A percentile compares a stretch with the other conserved stretches of the same genome.
These are phyloP conservation scores for Aspergillus baeticus DNA, from an alignment of 495 filamentous ascomycete genomes.

Conservation along the genomic window DNA sequence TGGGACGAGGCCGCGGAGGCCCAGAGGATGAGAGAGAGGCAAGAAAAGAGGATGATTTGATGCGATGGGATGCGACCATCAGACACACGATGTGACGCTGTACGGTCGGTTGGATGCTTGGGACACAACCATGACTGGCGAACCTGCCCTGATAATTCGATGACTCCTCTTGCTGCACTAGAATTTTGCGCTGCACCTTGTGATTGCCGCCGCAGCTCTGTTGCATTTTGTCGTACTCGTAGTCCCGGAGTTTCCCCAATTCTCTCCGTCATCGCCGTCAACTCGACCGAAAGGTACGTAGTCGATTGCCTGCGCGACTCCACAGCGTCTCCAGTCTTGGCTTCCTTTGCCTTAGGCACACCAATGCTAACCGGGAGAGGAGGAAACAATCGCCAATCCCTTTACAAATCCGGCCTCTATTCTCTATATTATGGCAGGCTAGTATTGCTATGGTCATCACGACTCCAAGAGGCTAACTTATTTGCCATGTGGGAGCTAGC, in stretches of 20 bases:
- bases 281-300: neutral
- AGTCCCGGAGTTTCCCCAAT: constrained; percentile 14
- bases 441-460: neutral
- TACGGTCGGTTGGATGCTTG: constrained; percentile 15
- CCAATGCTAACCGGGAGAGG: too few relatives aligned
- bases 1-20: constrained; percentile 3
- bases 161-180: neutral
- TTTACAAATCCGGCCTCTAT: neutral
- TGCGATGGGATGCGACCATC: constrained; percentile 28
- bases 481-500: constrained; percentile 16
- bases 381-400: too few relatives aligned
- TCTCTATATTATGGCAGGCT: neutral
- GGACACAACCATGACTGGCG: constrained; percentile 11
- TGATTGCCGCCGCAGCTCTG: constrained; percentile 1
- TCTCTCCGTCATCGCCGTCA: neutral
- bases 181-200: neutral
- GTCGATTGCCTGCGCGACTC: neutral
- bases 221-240: neutral
- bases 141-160: neutral
- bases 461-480: constrained; percentile 5
- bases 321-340: constrained; percentile 10
- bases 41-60: constrained; percentile 11
- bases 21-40: neutral
- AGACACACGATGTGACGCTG: constrained; percentile 30
- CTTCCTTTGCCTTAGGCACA: neutral